Evolutionary conservation across 768 basidiomycete genomes (phyloP).

Genomic region (Tricholoma flavovirens): DNA sequence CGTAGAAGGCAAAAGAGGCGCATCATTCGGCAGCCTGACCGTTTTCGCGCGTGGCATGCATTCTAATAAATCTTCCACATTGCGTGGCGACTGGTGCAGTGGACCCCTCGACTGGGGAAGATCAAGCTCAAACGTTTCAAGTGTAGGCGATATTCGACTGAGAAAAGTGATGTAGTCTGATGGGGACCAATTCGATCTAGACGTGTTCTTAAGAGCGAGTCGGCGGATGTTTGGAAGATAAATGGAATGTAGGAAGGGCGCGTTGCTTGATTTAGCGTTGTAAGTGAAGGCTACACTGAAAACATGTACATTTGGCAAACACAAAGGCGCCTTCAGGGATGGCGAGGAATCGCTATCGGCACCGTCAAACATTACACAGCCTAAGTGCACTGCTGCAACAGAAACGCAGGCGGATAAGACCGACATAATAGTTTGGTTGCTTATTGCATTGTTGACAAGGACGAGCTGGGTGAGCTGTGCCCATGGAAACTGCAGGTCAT

Average conservation of each 20-base stretch:
- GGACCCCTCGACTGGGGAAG: not conserved
- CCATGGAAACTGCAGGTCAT: not conserved
- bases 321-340: not conserved
- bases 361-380: not conserved
- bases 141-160: not conserved
- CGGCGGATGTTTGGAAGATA: not conserved
- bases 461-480: not conserved
- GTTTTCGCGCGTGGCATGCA: not conserved
- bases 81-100: not conserved
- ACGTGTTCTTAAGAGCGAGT: not conserved
- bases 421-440: not conserved
- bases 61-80: not conserved
- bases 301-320: not conserved
- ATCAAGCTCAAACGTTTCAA: not conserved
- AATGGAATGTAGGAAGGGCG: not conserved
- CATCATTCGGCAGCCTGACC: not conserved
- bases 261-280: not conserved
- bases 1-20: not conserved
- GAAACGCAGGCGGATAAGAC: not conserved
- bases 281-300: not conserved
- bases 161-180: not conserved
- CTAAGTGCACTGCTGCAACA: not conserved
- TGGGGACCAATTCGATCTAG: not conserved
- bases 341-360: not conserved
- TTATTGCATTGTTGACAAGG: not conserved